These are phyloP conservation scores for Clarireedia sp. DNA, from an alignment of 2,329 filamentous ascomycete species.

Conservation along the genomic window DNA sequence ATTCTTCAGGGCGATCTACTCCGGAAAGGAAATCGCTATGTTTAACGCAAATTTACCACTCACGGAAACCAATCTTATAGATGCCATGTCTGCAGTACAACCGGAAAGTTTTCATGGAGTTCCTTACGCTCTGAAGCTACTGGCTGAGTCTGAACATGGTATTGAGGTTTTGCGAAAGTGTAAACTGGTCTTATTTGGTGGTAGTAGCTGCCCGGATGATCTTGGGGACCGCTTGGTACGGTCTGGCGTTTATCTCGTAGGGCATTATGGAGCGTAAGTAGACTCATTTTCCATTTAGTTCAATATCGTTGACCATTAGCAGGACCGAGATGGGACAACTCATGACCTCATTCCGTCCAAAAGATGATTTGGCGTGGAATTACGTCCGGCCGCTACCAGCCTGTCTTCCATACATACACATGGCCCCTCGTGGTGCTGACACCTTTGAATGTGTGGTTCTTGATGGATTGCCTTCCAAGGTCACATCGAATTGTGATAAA, in stretches of 20 bases:
- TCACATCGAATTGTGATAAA: conserved; percentile 31
- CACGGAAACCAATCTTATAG: conserved; percentile 40
- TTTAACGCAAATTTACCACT: conserved; percentile 49
- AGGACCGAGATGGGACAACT: conserved; percentile 52
- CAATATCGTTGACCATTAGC: conserved; percentile 8
- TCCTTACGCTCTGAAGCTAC: conserved; percentile 55
- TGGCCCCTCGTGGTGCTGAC: conserved; percentile 8
- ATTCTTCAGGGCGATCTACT: conserved; percentile 44
- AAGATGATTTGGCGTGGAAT: conserved; percentile 49
- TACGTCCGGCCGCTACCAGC: conserved; percentile 38
- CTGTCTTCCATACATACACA: conserved; percentile 10
- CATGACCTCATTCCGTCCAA: conserved; percentile 49
- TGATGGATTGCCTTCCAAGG: conserved; percentile 35
- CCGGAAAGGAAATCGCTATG: conserved; percentile 42
- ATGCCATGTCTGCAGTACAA: conserved; percentile 35
- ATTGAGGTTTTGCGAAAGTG: conserved; percentile 38
- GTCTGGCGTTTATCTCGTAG: conserved; percentile 46
- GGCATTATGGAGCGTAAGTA: conserved; percentile 47
- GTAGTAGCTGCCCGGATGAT: conserved; percentile 50
- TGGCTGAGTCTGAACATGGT: conserved; percentile 50
- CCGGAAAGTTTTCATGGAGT: conserved; percentile 53
- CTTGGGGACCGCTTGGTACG: conserved; percentile 46
- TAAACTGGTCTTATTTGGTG: conserved; percentile 49
- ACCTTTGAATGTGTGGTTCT: conserved; percentile 24
- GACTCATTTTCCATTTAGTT: background rate